A percentile compares a stretch with the other conserved stretches of the same genome.
These are phyloP conservation scores for Allium sativum DNA, from an alignment of 106 monocot genomes.

Conservation along the genomic window DNA sequence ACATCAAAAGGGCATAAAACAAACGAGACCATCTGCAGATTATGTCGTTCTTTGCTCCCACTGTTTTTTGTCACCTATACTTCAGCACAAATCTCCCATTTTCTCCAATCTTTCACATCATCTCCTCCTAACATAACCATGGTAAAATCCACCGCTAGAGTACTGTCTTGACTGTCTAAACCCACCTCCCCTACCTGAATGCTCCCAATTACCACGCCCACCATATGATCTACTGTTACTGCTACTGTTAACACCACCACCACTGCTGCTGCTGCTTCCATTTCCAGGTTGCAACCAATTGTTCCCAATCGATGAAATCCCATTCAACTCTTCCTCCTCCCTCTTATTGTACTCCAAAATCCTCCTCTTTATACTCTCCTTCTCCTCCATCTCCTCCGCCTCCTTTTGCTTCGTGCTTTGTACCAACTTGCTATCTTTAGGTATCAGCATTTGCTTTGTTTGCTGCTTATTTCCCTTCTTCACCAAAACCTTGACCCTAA, in stretches of 20 bases:
- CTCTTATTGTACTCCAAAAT: slow-evolving; percentile 96
- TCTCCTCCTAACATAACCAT: slow-evolving; percentile 59
- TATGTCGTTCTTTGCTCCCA: too few species aligned
- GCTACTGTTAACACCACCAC: slow-evolving; percentile 94
- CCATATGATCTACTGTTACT: slow-evolving; percentile 81
- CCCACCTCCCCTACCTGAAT: slow-evolving; percentile 22
- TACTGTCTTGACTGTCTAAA: slow-evolving; percentile 25
- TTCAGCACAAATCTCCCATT: too few species aligned
- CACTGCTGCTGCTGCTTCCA: slow-evolving; percentile 18
- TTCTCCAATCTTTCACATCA: neutral
- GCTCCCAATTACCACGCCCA: slow-evolving; percentile 58
- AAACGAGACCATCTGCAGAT: too few species aligned
- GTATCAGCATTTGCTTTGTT: slow-evolving; percentile 89
- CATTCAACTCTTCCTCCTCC: slow-evolving; percentile 83
- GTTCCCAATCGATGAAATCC: slow-evolving; percentile 25
- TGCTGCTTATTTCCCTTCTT: slow-evolving; percentile 90
- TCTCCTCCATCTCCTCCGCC: slow-evolving; percentile 90
- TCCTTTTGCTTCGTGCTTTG: slow-evolving; percentile 93
- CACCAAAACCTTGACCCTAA: slow-evolving; percentile 81
- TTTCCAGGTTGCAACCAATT: slow-evolving; percentile 41
- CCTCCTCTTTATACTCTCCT: slow-evolving; percentile 73
- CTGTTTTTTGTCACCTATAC: too few species aligned
- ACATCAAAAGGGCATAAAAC: too few species aligned
- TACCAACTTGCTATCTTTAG: slow-evolving; percentile 60
- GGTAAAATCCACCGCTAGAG: slow-evolving; percentile 61